These are phyloP conservation scores for Fusarium robinianum DNA, from an alignment of 2,329 filamentous ascomycete species.

Conservation along the genomic window DNA sequence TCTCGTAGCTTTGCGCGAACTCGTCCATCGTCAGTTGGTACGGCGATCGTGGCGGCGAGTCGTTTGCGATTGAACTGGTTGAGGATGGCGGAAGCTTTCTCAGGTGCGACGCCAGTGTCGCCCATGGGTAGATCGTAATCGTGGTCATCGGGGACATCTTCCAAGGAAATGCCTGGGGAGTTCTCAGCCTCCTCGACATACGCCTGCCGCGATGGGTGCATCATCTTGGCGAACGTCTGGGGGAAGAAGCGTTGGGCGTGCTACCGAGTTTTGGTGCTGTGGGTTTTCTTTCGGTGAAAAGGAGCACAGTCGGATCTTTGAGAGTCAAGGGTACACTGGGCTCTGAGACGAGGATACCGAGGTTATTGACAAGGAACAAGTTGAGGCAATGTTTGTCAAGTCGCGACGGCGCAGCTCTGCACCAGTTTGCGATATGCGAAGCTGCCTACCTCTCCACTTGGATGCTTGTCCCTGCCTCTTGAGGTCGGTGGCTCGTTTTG, in stretches of 20 bases:
- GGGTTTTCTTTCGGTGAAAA: too few relatives aligned
- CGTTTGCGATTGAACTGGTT: conserved; percentile 91
- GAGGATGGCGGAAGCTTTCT: conserved; percentile 83
- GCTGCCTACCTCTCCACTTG: conserved; percentile 14
- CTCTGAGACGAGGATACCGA: too few relatives aligned
- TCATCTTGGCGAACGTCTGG: conserved; percentile 53
- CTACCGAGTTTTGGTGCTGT: not conserved
- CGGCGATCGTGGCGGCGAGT: conserved; percentile 83
- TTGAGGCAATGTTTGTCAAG: not conserved
- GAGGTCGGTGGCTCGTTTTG: conserved; percentile 38
- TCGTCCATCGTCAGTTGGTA: conserved; percentile 90
- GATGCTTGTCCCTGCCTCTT: conserved; percentile 12
- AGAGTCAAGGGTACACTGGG: too few relatives aligned
- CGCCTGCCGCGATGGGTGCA: conserved; percentile 89
- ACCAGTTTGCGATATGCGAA: conserved; percentile 17
- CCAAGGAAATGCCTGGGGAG: conserved; percentile 55
- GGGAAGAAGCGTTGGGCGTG: not conserved
- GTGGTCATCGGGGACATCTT: conserved; percentile 67
- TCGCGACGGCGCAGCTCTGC: too few relatives aligned
- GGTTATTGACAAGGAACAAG: too few relatives aligned
- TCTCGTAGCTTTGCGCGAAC: conserved; percentile 82
- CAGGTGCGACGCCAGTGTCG: conserved; percentile 69
- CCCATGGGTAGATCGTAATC: conserved; percentile 79
- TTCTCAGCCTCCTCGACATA: conserved; percentile 85
- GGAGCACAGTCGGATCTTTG: too few relatives aligned